These are phyloP conservation scores for Daldinia bambusicola DNA, from an alignment of 495 filamentous ascomycete genomes.

Conservation along the genomic window DNA sequence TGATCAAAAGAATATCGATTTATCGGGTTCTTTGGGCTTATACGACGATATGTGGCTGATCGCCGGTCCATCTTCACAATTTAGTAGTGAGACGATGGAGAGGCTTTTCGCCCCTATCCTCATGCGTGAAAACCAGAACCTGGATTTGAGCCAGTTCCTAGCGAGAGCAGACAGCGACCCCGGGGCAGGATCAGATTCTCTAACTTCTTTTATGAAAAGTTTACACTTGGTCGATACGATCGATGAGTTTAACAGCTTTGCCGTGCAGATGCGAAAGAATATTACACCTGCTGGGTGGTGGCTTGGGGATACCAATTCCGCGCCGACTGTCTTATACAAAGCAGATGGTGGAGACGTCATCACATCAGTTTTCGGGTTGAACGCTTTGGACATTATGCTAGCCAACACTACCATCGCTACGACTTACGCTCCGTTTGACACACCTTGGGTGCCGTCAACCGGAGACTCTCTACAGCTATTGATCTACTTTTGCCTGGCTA, in stretches of 20 bases:
- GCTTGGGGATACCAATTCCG: constrained; percentile 65
- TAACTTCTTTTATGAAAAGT: constrained; percentile 48
- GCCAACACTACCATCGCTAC: constrained; percentile 73
- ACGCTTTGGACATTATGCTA: constrained; percentile 72
- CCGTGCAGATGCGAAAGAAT: constrained; percentile 68
- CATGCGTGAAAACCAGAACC: constrained; percentile 25
- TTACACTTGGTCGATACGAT: constrained; percentile 71
- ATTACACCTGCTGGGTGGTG: constrained; percentile 82
- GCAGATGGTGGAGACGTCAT: constrained; percentile 52
- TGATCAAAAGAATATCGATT: constrained; percentile 27
- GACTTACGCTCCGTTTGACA: constrained; percentile 74
- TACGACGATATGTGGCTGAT: constrained; percentile 62
- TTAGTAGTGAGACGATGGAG: constrained; percentile 55
- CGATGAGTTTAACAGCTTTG: constrained; percentile 72
- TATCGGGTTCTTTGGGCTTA: constrained; percentile 40
- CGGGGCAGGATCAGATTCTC: not conserved
- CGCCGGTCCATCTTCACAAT: constrained; percentile 67
- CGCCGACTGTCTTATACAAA: constrained; percentile 69
- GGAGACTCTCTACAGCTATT: constrained; percentile 82
- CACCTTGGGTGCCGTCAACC: constrained; percentile 68
- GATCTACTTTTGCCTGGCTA: constrained; percentile 79
- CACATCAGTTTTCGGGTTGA: constrained; percentile 73
- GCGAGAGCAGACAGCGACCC: constrained; percentile 8
- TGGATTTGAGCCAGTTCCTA: constrained; percentile 24
- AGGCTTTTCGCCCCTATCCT: constrained; percentile 59